A percentile compares a stretch with the other conserved stretches of the same genome.
Evolutionary conservation across 2,329 filamentous ascomycete genomes (phyloP).

Genomic region (Talaromyces albobiverticillius): DNA sequence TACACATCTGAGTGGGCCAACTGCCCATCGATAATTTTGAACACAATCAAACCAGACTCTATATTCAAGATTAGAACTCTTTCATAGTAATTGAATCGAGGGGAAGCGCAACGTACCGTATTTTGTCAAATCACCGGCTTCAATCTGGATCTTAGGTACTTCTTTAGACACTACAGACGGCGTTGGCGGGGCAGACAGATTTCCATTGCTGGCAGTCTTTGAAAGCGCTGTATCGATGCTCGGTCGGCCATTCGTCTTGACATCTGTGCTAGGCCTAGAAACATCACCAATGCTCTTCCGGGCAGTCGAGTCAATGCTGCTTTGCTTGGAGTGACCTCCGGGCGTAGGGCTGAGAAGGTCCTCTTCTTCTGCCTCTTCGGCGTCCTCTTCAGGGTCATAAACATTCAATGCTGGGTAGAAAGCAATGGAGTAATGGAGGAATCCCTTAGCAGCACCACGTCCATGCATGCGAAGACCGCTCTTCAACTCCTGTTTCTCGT

Average conservation of each 20-base stretch:
- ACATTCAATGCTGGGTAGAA: constrained; percentile 91
- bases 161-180: constrained; percentile 36
- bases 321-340: constrained; percentile 19
- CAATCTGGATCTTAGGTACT: constrained; percentile 73
- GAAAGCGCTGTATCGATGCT: constrained; percentile 36
- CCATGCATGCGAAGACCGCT: constrained; percentile 67
- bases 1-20: constrained; percentile 72
- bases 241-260: constrained; percentile 25
- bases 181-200: constrained; percentile 39
- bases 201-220: constrained; percentile 25
- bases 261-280: constrained; percentile 1
- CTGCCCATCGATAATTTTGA: constrained; percentile 88
- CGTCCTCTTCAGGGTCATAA: constrained; percentile 74
- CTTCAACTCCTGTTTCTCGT: constrained; percentile 66
- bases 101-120: constrained; percentile 53
- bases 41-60: constrained; percentile 91
- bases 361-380: constrained; percentile 48
- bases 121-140: constrained; percentile 73
- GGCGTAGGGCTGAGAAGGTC: constrained; percentile 26
- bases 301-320: constrained; percentile 28
- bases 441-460: constrained; percentile 73
- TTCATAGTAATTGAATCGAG: background rate
- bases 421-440: constrained; percentile 74
- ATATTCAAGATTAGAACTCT: constrained; percentile 31
- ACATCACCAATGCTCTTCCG: constrained; percentile 18